These are phyloP conservation scores for Fusarium poae DNA, from an alignment of 2,329 filamentous ascomycete species.

Conservation along the genomic window DNA sequence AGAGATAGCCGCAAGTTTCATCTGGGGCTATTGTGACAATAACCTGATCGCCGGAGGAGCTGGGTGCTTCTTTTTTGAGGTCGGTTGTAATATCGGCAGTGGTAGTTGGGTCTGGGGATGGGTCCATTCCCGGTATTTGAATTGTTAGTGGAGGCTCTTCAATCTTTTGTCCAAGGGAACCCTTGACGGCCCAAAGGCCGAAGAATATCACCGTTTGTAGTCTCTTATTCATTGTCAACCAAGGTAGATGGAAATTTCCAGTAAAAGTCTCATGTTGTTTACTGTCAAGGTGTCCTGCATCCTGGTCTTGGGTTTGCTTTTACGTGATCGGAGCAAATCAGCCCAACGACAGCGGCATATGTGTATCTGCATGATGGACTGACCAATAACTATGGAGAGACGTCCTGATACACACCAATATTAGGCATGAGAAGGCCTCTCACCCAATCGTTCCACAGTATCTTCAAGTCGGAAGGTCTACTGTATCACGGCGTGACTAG, in stretches of 20 bases:
- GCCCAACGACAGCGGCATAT: background rate
- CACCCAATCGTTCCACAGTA: background rate
- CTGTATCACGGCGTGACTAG: background rate
- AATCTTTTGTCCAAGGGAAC: background rate
- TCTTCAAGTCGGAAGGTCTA: background rate
- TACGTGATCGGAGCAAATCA: background rate
- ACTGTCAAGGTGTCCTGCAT: background rate
- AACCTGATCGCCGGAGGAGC: background rate
- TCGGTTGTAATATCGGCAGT: background rate
- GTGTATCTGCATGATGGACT: background rate
- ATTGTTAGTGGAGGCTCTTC: background rate
- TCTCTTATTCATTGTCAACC: background rate
- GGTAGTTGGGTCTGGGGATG: background rate
- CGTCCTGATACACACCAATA: background rate
- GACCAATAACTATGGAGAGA: background rate
- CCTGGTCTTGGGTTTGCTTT: background rate
- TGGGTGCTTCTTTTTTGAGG: background rate
- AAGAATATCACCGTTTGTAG: background rate
- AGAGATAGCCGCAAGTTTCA: slow-evolving; percentile 4
- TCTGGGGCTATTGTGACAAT: background rate
- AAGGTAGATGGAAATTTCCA: background rate
- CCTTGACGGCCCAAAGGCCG: background rate
- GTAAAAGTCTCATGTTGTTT: background rate
- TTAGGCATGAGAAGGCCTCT: background rate
- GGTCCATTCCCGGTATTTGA: background rate